Conservation (phyloP, 2,329 filamentous ascomycete species). For the Neonectria coccinea region DNA sequence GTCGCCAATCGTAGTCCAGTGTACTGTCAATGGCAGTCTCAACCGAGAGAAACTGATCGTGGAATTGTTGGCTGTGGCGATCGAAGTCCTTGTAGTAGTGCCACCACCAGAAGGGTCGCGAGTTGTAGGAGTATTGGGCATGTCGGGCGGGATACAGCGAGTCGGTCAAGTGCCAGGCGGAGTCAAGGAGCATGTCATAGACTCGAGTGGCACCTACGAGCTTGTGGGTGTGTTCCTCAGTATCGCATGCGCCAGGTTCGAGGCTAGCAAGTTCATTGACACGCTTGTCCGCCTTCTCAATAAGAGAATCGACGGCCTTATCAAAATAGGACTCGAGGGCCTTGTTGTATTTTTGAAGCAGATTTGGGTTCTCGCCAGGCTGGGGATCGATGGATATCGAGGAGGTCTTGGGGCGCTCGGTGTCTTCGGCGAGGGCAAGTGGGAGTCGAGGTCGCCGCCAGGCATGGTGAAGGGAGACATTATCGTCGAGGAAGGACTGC, state of each 20-base stretch:
- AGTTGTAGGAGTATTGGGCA: constrained; percentile 50
- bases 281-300: constrained; percentile 35
- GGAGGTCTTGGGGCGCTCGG: constrained; percentile 48
- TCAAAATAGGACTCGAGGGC: constrained; percentile 50
- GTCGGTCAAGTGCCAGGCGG: constrained; percentile 52
- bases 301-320: constrained; percentile 40
- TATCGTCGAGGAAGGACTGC: constrained; percentile 65
- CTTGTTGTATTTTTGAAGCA: constrained; percentile 41
- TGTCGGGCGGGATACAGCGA: constrained; percentile 50
- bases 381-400: constrained; percentile 45
- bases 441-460: constrained; percentile 47
- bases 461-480: constrained; percentile 55
- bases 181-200: constrained; percentile 54
- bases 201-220: constrained; percentile 38
- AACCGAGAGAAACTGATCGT: constrained; percentile 46
- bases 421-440: constrained; percentile 48
- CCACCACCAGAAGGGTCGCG: constrained; percentile 57
- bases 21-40: constrained; percentile 45
- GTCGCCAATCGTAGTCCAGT: constrained; percentile 47
- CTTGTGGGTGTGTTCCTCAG: constrained; percentile 33
- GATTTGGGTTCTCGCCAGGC: constrained; percentile 37
- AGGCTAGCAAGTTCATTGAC: constrained; percentile 27
- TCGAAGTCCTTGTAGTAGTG: constrained; percentile 53
- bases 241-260: constrained; percentile 17
- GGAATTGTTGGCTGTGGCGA: constrained; percentile 44